phyloP scores from a whole-genome alignment of 768 basidiomycete species.

The Crucibulum laeve region DNA sequence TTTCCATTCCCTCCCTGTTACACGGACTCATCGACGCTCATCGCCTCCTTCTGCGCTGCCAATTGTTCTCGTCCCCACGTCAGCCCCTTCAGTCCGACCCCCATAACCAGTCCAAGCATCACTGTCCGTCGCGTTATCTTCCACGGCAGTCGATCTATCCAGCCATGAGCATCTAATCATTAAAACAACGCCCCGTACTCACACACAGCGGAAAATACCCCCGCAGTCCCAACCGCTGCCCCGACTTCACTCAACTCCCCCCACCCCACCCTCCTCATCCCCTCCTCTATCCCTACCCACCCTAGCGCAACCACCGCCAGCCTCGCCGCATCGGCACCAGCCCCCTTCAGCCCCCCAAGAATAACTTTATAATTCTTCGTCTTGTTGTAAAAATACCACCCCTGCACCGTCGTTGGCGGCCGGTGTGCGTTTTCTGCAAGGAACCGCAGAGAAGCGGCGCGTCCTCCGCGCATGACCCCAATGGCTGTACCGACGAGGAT shows the following conservation, averaged over 20 bases:
- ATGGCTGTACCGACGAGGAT: conserved; percentile 60
- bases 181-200: conserved; percentile 18
- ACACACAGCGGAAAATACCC: conserved; percentile 52
- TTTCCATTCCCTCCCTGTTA: conserved; percentile 7
- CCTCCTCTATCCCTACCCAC: conserved; percentile 43
- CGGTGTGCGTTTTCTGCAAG: conserved; percentile 93
- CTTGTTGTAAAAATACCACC: conserved; percentile 97
- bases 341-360: conserved; percentile 66
- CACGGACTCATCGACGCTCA: conserved; percentile 14
- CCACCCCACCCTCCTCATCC: conserved; percentile 29
- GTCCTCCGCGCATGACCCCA: conserved; percentile 70
- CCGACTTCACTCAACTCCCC: conserved; percentile 43
- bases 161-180: not conserved
- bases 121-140: conserved; percentile 41
- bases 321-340: conserved; percentile 49
- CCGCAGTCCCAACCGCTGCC: conserved; percentile 63
- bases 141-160: conserved; percentile 55
- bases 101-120: conserved; percentile 54
- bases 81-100: conserved; percentile 46
- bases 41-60: conserved; percentile 16
- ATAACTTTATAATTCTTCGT: conserved; percentile 90
- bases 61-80: conserved; percentile 29
- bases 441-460: conserved; percentile 70
- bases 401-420: conserved; percentile 77
- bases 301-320: conserved; percentile 36